Evolutionary conservation across 2,329 filamentous ascomycete genomes (phyloP).

Genomic region (Aspergillus costaricaensis): DNA sequence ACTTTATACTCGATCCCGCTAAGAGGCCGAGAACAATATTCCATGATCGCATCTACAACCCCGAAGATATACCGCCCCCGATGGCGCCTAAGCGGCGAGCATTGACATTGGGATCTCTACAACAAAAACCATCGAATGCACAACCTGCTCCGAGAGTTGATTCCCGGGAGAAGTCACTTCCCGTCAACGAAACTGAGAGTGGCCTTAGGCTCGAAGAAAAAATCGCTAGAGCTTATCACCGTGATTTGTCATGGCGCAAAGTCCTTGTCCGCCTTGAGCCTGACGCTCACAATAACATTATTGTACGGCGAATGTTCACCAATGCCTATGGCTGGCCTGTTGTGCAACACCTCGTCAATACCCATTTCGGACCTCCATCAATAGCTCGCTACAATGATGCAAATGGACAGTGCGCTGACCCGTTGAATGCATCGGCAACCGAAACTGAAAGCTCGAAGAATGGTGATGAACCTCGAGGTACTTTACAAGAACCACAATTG

Average conservation of each 20-base stretch:
- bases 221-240: slow-evolving; percentile 93
- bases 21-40: slow-evolving; percentile 87
- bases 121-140: slow-evolving; percentile 22
- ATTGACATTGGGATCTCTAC: slow-evolving; percentile 35
- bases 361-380: slow-evolving; percentile 81
- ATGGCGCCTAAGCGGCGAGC: slow-evolving; percentile 52
- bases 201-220: slow-evolving; percentile 93
- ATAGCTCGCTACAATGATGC: slow-evolving; percentile 65
- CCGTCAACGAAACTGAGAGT: slow-evolving; percentile 25
- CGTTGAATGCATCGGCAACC: neutral
- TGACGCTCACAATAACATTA: slow-evolving; percentile 97
- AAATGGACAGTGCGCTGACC: neutral
- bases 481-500: neutral
- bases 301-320: slow-evolving; percentile 92
- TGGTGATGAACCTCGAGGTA: neutral
- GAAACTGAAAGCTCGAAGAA: neutral
- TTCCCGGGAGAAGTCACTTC: slow-evolving; percentile 14
- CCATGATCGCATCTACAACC: slow-evolving; percentile 93
- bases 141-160: slow-evolving; percentile 13
- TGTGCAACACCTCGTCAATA: slow-evolving; percentile 89
- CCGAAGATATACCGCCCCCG: slow-evolving; percentile 84
- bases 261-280: slow-evolving; percentile 93
- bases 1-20: slow-evolving; percentile 81
- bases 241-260: slow-evolving; percentile 90
- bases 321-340: slow-evolving; percentile 99